phyloP scores from a whole-genome alignment of 1,284 basidiomycete genomes.

The Pseudozyma thailandica region DNA sequence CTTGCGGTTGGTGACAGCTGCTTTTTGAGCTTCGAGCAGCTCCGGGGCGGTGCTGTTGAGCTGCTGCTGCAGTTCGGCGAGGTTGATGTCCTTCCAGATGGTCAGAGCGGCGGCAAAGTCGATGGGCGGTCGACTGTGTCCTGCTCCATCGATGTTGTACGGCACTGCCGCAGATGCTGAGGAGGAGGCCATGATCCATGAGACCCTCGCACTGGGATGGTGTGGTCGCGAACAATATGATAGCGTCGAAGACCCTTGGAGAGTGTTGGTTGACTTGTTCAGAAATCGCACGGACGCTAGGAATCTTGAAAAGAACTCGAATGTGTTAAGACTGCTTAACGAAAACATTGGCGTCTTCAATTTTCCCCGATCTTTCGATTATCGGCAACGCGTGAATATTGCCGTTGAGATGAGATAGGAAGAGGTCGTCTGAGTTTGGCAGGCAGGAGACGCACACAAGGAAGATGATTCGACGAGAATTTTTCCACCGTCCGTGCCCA shows the following conservation, averaged over 20 bases:
- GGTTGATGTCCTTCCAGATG: conserved; percentile 53
- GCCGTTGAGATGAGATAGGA: too few relatives aligned
- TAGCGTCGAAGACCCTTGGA: neutral
- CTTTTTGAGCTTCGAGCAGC: conserved; percentile 53
- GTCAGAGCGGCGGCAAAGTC: conserved; percentile 55
- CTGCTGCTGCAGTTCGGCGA: conserved; percentile 42
- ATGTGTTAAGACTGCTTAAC: too few relatives aligned
- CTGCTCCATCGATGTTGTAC: conserved; percentile 25
- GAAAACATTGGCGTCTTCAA: too few relatives aligned
- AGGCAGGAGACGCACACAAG: neutral
- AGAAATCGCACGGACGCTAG: too few relatives aligned
- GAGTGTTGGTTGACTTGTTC: too few relatives aligned
- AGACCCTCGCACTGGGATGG: neutral
- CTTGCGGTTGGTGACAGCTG: conserved; percentile 58
- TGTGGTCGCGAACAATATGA: neutral
- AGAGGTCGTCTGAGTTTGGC: too few relatives aligned
- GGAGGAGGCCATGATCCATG: conserved; percentile 10
- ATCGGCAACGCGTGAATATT: neutral
- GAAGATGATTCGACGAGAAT: conserved; percentile 26
- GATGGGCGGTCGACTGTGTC: conserved; percentile 25
- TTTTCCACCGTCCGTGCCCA: conserved; percentile 22
- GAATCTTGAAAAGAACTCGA: too few relatives aligned
- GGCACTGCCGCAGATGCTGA: conserved; percentile 11
- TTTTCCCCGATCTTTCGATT: neutral
- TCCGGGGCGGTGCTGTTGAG: conserved; percentile 39